phyloP scores from a whole-genome alignment of 2,329 filamentous ascomycete genomes.

The Trichothecium sympodiale region DNA sequence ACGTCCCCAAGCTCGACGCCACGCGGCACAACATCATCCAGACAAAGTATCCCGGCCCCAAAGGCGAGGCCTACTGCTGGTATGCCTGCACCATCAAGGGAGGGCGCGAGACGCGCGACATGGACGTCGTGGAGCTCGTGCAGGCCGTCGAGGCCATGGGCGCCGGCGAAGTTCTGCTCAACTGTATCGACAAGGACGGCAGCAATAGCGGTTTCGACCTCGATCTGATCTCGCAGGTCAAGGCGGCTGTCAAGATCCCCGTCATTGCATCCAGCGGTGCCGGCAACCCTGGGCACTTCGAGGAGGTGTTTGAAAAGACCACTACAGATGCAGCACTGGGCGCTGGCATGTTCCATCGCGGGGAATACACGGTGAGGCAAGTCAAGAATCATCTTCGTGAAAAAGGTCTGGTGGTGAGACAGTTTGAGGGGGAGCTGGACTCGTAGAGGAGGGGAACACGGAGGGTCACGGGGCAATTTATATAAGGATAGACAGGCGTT shows the following conservation, averaged over 20 bases:
- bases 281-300: slow-evolving; percentile 77
- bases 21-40: slow-evolving; percentile 61
- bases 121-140: slow-evolving; percentile 82
- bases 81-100: slow-evolving; percentile 97
- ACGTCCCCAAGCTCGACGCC: slow-evolving; percentile 63
- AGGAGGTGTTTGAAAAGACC: slow-evolving; percentile 80
- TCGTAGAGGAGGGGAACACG: slow-evolving; percentile 3
- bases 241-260: slow-evolving; percentile 75
- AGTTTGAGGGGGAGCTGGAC: slow-evolving; percentile 51
- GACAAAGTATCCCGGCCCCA: slow-evolving; percentile 59
- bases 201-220: slow-evolving; percentile 91
- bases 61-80: slow-evolving; percentile 79
- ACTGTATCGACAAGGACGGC: slow-evolving; percentile 96
- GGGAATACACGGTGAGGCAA: slow-evolving; percentile 87
- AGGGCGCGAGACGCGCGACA: slow-evolving; percentile 83
- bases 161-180: slow-evolving; percentile 84
- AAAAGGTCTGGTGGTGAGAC: slow-evolving; percentile 66
- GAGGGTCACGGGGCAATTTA: no score
- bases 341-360: slow-evolving; percentile 94
- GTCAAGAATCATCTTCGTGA: slow-evolving; percentile 74
- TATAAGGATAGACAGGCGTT: no score
- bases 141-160: slow-evolving; percentile 93
- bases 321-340: slow-evolving; percentile 85
- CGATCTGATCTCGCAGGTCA: slow-evolving; percentile 82
- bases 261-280: slow-evolving; percentile 94